Base-by-base conservation (phyloP, 140 eudicot species). In the Bidens hawaiensis region DNA sequence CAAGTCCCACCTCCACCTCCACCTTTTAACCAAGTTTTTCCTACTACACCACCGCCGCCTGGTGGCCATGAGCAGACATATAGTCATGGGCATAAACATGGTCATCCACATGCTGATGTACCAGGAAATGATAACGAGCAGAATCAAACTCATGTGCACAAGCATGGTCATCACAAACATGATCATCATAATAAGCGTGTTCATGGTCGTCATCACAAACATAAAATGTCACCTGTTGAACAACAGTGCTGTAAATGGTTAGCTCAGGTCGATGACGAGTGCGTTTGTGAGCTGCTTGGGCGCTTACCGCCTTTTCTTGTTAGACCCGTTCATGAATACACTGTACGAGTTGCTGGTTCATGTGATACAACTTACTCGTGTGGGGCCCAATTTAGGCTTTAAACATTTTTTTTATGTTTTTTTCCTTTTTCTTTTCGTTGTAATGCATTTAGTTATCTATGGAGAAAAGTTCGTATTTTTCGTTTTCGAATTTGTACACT, bases 201-300 rank as follows among this genome's bases (percentile, higher is more conserved):
- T 49, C 62, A 55, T 54, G 12, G 67, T 14, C 78, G 62, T 40
- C 81, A 53, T 40, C 62, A 55, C 42, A 47, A 19, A 38, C 77
- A 67, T 52, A 56, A 8, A 15, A 76, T 70, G 70, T 52, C 85
- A 3, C 78, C 82, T 19, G 79, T 55, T 2, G 85, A 82, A 75
- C 74, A 65, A 9, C 84, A 93, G 27, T 88, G 99, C 21, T 93
- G 96, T 58, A 78, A 76, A 48, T 93, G 96, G 99, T 23, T 88
- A 73, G 76, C 77, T 26, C 77, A 71, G 54, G 78, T 88, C 11
- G 89, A 83, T 36, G 55, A 60, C 3, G 80, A 71, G 60, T 93
- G 99, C 56, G 95, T 88, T 1, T 93, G 99, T 76, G 85, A 80
- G 36, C 24, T 88, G 57, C 85, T 93, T 55, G 84, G 73, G 33